A percentile compares a stretch with the other conserved stretches of the same genome.
Conservation (phyloP, 345 rosid species). For the Microthlaspi erraticum region DNA sequence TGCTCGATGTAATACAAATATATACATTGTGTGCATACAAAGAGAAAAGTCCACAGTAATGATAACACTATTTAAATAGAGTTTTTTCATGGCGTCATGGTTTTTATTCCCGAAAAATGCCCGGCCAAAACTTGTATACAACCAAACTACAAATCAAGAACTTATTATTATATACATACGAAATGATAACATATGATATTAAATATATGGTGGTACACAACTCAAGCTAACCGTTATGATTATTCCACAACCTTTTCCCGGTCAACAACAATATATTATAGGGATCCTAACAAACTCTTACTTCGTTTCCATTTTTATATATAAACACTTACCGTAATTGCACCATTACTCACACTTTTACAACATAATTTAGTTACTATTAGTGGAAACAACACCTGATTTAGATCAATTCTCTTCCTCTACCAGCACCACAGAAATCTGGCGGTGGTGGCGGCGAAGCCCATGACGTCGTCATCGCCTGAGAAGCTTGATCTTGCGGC, state of each 20-base stretch:
- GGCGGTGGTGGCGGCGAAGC: conserved; percentile 29
- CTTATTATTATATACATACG: conserved; percentile 34
- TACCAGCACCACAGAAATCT: conserved; percentile 26
- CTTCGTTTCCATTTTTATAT: conserved; percentile 38
- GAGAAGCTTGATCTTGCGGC: conserved; percentile 44
- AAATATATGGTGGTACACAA: conserved; percentile 55
- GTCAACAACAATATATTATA: conserved; percentile 61
- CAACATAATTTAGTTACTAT: conserved; percentile 31
- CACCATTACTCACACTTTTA: conserved; percentile 34
- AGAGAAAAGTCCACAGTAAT: conserved; percentile 44
- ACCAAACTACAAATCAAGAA: conserved; percentile 49
- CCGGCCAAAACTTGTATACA: conserved; percentile 76
- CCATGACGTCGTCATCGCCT: conserved; percentile 17
- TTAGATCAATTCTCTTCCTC: conserved; percentile 43
- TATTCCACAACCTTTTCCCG: conserved; percentile 53
- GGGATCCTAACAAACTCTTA: conserved; percentile 64
- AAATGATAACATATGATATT: conserved; percentile 31
- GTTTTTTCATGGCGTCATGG: conserved; percentile 45
- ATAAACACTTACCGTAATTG: conserved; percentile 37
- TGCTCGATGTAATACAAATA: not conserved
- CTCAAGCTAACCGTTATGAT: conserved; percentile 75
- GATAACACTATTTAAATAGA: conserved; percentile 42
- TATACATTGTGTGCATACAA: conserved; percentile 34
- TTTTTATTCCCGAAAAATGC: conserved; percentile 60
- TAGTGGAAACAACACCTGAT: conserved; percentile 38